phyloP scores from a whole-genome alignment of 345 rosid genomes.

The Brassica nigra region DNA sequence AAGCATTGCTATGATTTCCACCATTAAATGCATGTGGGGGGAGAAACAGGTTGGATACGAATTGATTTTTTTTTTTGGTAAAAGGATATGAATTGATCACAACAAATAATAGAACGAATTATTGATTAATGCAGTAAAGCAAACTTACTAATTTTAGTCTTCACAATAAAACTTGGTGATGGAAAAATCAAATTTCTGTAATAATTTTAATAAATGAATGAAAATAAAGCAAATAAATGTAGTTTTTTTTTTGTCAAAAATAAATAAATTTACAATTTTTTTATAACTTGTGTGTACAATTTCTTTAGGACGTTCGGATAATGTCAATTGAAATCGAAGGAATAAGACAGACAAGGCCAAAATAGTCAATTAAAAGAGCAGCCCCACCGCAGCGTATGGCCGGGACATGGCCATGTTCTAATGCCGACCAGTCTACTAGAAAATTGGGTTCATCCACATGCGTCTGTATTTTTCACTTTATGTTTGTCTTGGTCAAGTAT shows the following conservation, averaged over 20 bases:
- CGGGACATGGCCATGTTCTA: conserved; percentile 35
- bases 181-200: neutral
- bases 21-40: conserved; percentile 7
- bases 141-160: neutral
- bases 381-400: conserved; percentile 21
- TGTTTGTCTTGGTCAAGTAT: neutral
- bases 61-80: neutral
- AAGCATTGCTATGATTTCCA: neutral
- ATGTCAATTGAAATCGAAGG: neutral
- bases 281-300: neutral
- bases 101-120: conserved; percentile 6
- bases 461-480: conserved; percentile 18
- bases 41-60: neutral
- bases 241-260: too few species aligned
- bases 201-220: neutral
- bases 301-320: neutral
- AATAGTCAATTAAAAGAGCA: conserved; percentile 20
- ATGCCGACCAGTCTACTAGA: conserved; percentile 42
- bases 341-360: neutral
- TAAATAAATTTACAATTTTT: neutral
- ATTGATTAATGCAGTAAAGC: conserved; percentile 9
- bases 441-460: conserved; percentile 43
- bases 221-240: neutral
- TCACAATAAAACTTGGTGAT: neutral
- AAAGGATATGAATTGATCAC: conserved; percentile 1